A percentile compares a stretch with the other conserved stretches of the same genome.
phyloP scores from a whole-genome alignment of 148 eudicot species.

The Heliosperma pusillum region DNA sequence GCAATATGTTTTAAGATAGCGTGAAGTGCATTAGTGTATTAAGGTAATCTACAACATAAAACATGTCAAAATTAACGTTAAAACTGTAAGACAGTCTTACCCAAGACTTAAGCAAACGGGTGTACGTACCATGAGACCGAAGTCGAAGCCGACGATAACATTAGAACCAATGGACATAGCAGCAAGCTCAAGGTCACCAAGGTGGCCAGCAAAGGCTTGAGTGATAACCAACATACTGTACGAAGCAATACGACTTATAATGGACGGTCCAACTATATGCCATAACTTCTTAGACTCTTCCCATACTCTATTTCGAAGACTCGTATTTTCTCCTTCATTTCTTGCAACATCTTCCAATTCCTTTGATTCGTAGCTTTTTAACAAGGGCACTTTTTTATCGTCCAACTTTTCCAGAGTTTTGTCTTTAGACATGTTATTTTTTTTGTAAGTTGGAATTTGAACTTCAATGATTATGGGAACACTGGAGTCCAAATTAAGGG shows the following conservation, averaged over 20 bases:
- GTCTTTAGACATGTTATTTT: too few relatives aligned
- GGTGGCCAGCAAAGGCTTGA: slow-evolving; percentile 60
- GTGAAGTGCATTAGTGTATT: too few relatives aligned
- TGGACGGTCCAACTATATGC: slow-evolving; percentile 53
- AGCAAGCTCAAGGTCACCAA: slow-evolving; percentile 57
- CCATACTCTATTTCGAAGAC: slow-evolving; percentile 31
- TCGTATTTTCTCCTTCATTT: not conserved
- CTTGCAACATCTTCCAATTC: not conserved
- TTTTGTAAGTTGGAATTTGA: not conserved
- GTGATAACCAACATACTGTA: slow-evolving; percentile 48
- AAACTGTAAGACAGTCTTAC: not conserved
- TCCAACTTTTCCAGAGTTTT: not conserved
- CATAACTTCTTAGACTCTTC: slow-evolving; percentile 51
- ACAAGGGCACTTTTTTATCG: slow-evolving; percentile 30
- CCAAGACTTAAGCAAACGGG: not conserved
- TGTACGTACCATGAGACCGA: slow-evolving; percentile 47
- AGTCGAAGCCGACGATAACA: slow-evolving; percentile 50
- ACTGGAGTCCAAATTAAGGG: too few relatives aligned
- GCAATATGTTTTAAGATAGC: too few relatives aligned
- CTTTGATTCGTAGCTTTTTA: too few relatives aligned
- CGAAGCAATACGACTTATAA: slow-evolving; percentile 42
- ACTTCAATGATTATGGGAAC: not conserved
- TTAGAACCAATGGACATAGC: slow-evolving; percentile 49
- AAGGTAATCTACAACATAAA: too few relatives aligned
- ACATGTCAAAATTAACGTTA: too few relatives aligned